Percentiles rank a stretch among this genome's conserved stretches.
Conservation (phyloP, 495 filamentous ascomycete species). For the Massariosphaeria phaeospora region DNA sequence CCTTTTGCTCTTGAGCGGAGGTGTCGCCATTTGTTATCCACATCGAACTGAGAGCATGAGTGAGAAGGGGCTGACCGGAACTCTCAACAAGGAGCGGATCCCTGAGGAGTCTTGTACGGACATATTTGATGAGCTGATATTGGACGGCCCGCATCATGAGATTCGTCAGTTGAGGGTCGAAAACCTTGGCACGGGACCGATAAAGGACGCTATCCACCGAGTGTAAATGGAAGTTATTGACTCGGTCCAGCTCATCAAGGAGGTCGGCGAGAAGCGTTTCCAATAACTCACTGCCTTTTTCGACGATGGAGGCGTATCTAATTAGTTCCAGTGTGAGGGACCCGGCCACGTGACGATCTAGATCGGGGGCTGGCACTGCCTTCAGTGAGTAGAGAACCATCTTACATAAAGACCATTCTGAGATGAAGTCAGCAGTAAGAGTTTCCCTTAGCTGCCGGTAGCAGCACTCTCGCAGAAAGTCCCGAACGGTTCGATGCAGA, state of each 20-base stretch:
- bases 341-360: neutral
- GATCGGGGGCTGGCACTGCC: neutral
- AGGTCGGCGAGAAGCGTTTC: neutral
- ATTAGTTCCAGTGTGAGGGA: neutral
- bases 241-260: neutral
- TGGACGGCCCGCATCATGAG: neutral
- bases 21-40: neutral
- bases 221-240: neutral
- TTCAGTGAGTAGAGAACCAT: neutral
- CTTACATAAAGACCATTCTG: neutral
- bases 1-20: neutral
- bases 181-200: neutral
- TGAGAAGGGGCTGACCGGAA: neutral
- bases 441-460: neutral
- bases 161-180: neutral
- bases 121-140: neutral
- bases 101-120: neutral
- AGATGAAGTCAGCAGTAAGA: neutral
- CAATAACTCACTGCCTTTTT: neutral
- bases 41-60: neutral
- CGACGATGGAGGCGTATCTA: neutral
- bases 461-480: neutral
- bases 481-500: slow-evolving; percentile 2
- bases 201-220: neutral
- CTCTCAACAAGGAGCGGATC: neutral